Evolutionary conservation across 257 asterid genomes (phyloP), one percentile per base, ranked within the genome.

Genomic region (Osmanthus fragrans): DNA sequence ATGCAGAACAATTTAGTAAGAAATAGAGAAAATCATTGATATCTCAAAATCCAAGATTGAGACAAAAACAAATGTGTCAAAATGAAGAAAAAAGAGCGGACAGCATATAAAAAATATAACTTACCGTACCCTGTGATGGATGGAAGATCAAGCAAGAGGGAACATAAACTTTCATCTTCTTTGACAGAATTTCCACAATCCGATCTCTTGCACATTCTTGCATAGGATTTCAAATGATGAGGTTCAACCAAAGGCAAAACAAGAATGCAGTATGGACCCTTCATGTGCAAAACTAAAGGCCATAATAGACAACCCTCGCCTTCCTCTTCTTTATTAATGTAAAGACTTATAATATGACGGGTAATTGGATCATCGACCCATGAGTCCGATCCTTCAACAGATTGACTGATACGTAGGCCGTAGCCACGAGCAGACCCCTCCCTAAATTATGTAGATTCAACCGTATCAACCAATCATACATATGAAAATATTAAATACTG

Each of bases 81-180:
- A 25, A 23, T 63, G 34, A 63, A 63, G 34, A 25, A 34, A 63
- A 23, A 23, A 4, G 34, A 63, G 18, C 8, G 74, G 60, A 71
- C 73, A 78, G 77, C 73, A 77, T n/a, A 70, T 34, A 34, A 83
- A 81, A 18, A 75, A 42, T 73, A 81, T 69, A 85, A 87, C 91
- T 89, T 85, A 87, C 95, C 97, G 81, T 92, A 95, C 99, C 98
- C 99, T 87, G 99, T 94, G 92, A 95, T 90, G 90, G 96, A 91
- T 64, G 98, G 98, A 82, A 92, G 98, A 81, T 89, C 91, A 70
- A 92, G 89, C 51, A 94, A 87, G 75, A 95, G 87, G 40, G 93
- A 84, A 74, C 97, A 91, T 76, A 95, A 65, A 85, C 81, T 90
- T 77, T 91, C 96, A 82, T 90, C 94, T 65, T 82, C 89, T 18